These are phyloP conservation scores for Ephemerocybe angulata DNA, from an alignment of 768 basidiomycete species.

Conservation along the genomic window DNA sequence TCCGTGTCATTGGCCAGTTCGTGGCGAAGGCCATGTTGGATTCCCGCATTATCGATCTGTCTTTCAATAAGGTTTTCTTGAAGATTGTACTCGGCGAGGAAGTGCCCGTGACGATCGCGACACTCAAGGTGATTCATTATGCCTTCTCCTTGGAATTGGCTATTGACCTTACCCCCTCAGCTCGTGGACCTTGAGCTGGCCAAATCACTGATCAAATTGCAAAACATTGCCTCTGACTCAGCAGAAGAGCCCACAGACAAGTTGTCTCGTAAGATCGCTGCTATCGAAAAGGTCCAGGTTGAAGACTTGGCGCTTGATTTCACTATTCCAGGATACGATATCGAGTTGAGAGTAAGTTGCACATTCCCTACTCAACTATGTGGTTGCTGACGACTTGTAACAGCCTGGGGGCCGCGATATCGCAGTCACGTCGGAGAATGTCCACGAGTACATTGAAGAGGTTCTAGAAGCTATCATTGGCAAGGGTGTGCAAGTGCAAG, in stretches of 20 bases:
- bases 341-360: slow-evolving; percentile 74
- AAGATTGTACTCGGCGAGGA: slow-evolving; percentile 86
- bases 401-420: slow-evolving; percentile 79
- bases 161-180: slow-evolving; percentile 35
- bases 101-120: slow-evolving; percentile 78
- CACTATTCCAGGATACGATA: slow-evolving; percentile 92
- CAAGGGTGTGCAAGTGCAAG: slow-evolving; percentile 72
- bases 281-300: slow-evolving; percentile 62
- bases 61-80: slow-evolving; percentile 93
- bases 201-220: slow-evolving; percentile 77
- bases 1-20: slow-evolving; percentile 91
- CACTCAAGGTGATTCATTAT: slow-evolving; percentile 59
- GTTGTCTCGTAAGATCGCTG: slow-evolving; percentile 55
- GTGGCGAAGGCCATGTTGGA: slow-evolving; percentile 96
- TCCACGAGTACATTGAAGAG: slow-evolving; percentile 83
- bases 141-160: neutral
- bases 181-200: slow-evolving; percentile 83
- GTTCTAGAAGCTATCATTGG: slow-evolving; percentile 88
- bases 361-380: neutral
- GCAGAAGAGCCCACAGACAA: slow-evolving; percentile 47
- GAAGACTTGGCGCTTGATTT: slow-evolving; percentile 94
- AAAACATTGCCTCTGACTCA: slow-evolving; percentile 55
- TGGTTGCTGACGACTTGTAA: neutral
- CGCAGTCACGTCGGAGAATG: slow-evolving; percentile 80
- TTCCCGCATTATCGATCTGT: slow-evolving; percentile 94